Percentiles rank a stretch among this genome's conserved stretches.
Conservation (phyloP, 352 stramenopile genomes). For the Pythium coloratum region DNA sequence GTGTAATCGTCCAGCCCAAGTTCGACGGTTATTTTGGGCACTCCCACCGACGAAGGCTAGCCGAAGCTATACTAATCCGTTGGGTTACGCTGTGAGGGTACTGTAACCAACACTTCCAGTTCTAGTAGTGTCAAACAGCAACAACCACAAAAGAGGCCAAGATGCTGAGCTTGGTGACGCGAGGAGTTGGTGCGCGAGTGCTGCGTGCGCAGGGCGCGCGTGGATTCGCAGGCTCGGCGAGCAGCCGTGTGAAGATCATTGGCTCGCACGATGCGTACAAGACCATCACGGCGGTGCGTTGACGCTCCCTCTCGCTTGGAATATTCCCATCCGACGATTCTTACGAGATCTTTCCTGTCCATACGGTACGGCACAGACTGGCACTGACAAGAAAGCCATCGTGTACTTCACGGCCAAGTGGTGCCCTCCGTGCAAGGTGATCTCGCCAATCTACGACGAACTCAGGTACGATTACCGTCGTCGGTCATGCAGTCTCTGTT, state of each 20-base stretch:
- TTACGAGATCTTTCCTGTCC: slow-evolving; percentile 1
- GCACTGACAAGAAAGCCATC: slow-evolving; percentile 66
- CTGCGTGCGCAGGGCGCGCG: slow-evolving; percentile 32
- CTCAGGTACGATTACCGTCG: slow-evolving; percentile 53
- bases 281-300: slow-evolving; percentile 59
- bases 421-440: slow-evolving; percentile 92
- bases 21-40: too few relatives aligned
- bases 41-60: too few relatives aligned
- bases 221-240: slow-evolving; percentile 37
- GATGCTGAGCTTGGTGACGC: slow-evolving; percentile 35
- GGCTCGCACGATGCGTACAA: slow-evolving; percentile 74
- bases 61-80: not conserved
- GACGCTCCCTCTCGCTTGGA: not conserved
- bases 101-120: not conserved
- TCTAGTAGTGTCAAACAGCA: not conserved
- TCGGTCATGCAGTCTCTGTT: too few relatives aligned
- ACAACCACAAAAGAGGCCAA: slow-evolving; percentile 14
- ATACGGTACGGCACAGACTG: slow-evolving; percentile 34
- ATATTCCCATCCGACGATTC: not conserved
- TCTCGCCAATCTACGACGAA: slow-evolving; percentile 85
- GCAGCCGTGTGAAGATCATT: slow-evolving; percentile 73
- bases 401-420: slow-evolving; percentile 91
- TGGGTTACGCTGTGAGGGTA: not conserved
- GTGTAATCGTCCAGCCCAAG: not conserved
- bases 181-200: slow-evolving; percentile 22